Evolutionary conservation across 2,329 filamentous ascomycete species (phyloP).

Genomic region (Ophiostoma piceae): DNA sequence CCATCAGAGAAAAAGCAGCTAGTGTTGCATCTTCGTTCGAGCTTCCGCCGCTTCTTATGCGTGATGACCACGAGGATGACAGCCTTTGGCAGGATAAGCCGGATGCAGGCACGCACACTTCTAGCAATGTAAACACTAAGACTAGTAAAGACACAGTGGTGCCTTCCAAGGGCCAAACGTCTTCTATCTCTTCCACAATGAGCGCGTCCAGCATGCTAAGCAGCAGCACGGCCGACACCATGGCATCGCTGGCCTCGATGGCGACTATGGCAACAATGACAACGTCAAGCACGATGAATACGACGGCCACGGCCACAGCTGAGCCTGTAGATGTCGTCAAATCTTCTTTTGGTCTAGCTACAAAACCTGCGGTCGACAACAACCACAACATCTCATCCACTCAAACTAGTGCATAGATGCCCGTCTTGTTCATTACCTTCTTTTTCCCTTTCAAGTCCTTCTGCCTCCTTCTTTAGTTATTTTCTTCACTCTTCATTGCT

Average conservation of each 20-base stretch:
- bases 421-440: background rate
- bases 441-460: background rate
- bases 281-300: background rate
- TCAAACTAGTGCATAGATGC: background rate
- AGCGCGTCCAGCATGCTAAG: slow-evolving; percentile 18
- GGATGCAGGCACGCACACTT: background rate
- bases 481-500: background rate
- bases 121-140: background rate
- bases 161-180: background rate
- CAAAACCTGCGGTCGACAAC: background rate
- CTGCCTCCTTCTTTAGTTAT: too few species aligned
- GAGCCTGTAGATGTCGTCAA: background rate
- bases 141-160: background rate
- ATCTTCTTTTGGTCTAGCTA: background rate
- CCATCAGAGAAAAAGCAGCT: background rate
- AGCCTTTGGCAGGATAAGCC: background rate
- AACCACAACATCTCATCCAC: background rate
- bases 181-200: slow-evolving; percentile 18
- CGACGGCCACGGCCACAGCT: background rate
- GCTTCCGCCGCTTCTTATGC: slow-evolving; percentile 15
- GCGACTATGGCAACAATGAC: background rate
- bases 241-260: background rate
- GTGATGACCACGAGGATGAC: background rate
- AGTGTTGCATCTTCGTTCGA: slow-evolving; percentile 19
- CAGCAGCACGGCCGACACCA: slow-evolving; percentile 19